Base-by-base conservation (phyloP, 2,329 filamentous ascomycete genomes). In the Apiospora koreana region DNA sequence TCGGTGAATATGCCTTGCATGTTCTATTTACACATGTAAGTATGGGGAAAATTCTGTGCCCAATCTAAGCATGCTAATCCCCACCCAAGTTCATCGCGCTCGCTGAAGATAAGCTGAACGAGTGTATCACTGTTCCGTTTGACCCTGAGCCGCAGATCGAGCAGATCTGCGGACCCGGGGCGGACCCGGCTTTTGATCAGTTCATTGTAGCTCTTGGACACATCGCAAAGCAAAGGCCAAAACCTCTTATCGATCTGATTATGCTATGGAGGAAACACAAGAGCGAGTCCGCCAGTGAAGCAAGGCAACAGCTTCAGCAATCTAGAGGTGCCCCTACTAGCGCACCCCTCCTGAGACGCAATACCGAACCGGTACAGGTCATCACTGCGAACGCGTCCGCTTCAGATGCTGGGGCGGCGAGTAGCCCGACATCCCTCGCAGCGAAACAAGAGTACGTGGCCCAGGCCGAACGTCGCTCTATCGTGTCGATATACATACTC, bases 241-340 rank as follows among this genome's bases (percentile, higher is more conserved):
- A 97, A 79, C 93, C 94, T 6, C 83, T 99, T 68, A 98, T 99
- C 77, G 96, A 99, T 81, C 95, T 94, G 25, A 94, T 99, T 80
- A 99, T 99, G 94, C 88, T 97, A 42, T 99, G 96, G 96, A 91
- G 96, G 69, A 98, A 98, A 81, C 93, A 90, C 74, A 98, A 98
- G 83, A 97, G 94, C 74, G 95, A 98, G 81, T 91, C 92, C 28
- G 94, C 95, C 38, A 92, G 89, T 75, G 89, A 92, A 73, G 91
- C 92, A 38, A 86, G 90, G 28, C 81, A 74, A 62, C 86, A 89
- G 76, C 81, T 90, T 28, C 88, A 90, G 74, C 87, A 90, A 69
- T 79, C 84, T 25, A 84, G 83, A 21, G 79, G 79, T 43, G 80
- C 79, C 54, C 75, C 79, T 6, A 82, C 81, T 9, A 78, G 70